Evolutionary conservation across 192 early-diverging fungal genomes (phyloP), one percentile per base, ranked within the genome.

Genomic region (Cetraspora pellucida): DNA sequence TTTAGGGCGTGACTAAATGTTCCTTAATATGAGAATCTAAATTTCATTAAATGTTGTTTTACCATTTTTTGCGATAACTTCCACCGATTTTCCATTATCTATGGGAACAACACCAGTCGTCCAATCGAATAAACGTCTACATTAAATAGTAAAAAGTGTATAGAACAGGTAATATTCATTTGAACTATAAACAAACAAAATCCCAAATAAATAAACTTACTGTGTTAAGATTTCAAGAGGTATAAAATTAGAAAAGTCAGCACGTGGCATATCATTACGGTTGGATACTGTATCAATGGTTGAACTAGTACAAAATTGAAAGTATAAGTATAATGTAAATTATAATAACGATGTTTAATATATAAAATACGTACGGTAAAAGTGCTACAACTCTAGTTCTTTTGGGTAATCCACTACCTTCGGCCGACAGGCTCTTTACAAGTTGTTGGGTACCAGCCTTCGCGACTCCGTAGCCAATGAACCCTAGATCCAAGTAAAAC

Each of bases 381-480:
- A 93, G 83, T 10, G 89, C 95, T 30, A 87, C 86, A 8, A 94
- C 92, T 27, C 87, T 87, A 60, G 90, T 87, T 31, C 79, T 80
- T 0, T 82, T 70, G 44, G 93, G 93, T 16, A 99, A 80, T 6
- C 96, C 97, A 69, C 90, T 89, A 16, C 83, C 87, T 52, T 86
- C 74, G 6, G 84, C 87, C 50, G 95, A 92, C 55, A 93, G 79
- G 77, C 91, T 93, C 43, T 89, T 81, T 0, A 95, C 89, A 72
- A 97, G 79, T 46, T 99, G 97, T 83, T 97, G 95, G 25, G 96
- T 95, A 7, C 91, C 91, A 16, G 95, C 94, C 81, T 99, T 99
- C 58, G 95, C 94, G 81, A 95, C 83, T 43, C 97, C 97, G 79
- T 99, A 98, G 16, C 94, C 95, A 72, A 96, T 89, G 91, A 87